phyloP scores from a whole-genome alignment of 2,329 filamentous ascomycete genomes.

The Venturia nashicola region DNA sequence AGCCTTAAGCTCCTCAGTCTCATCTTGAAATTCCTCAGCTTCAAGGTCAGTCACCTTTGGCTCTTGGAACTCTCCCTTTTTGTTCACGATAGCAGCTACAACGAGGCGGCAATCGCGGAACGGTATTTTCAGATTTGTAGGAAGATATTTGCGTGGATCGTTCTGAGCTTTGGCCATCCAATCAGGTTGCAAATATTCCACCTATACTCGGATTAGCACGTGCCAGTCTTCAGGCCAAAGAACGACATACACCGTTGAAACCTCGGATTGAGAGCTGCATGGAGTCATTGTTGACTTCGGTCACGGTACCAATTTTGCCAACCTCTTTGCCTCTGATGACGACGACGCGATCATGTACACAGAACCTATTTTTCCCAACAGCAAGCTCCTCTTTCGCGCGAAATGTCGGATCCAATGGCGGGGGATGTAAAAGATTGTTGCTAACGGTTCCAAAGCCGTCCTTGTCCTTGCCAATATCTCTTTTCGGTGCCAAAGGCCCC shows the following conservation, averaged over 20 bases:
- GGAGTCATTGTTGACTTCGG: constrained; percentile 32
- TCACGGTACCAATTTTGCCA: constrained; percentile 71
- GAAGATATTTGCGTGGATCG: constrained; percentile 17
- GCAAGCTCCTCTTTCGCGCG: constrained; percentile 13
- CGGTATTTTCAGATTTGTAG: constrained; percentile 45
- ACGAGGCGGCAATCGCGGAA: constrained; percentile 71
- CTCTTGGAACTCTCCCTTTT: neutral
- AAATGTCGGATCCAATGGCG: neutral
- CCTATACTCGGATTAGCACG: constrained; percentile 15
- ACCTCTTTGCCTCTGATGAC: constrained; percentile 65
- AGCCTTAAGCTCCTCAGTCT: neutral
- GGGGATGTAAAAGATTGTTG: neutral
- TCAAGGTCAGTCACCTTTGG: constrained; percentile 25
- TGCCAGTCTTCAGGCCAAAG: neutral
- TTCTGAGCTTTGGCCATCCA: constrained; percentile 27
- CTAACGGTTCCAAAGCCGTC: constrained; percentile 44
- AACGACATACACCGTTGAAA: constrained; percentile 26
- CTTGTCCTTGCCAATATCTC: constrained; percentile 50
- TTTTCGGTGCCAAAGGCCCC: constrained; percentile 65
- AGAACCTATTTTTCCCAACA: constrained; percentile 15
- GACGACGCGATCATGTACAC: constrained; percentile 65
- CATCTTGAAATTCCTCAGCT: neutral
- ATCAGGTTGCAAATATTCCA: constrained; percentile 29
- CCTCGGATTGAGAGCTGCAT: constrained; percentile 21
- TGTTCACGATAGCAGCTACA: neutral